Base-by-base conservation (phyloP, 2,329 filamentous ascomycete species). In the Alternaria novae-zelandiae region DNA sequence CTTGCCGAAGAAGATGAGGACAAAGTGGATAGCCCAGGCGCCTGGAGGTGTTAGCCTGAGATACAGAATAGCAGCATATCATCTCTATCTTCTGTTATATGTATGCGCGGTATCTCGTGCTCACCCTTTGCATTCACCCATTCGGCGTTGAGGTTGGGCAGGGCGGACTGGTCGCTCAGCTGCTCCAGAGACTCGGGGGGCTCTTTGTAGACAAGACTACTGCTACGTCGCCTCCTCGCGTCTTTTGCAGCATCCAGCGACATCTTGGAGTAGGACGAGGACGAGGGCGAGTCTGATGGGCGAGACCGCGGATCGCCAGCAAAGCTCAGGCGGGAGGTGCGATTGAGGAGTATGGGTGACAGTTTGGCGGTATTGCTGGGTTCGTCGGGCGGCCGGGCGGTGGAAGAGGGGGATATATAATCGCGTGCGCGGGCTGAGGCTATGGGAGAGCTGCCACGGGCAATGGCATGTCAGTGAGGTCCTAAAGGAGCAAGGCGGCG, bases 51-150 rank as follows among this genome's bases (percentile, higher is more conserved):
- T 70, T 63, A 72, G 72, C 64, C 13, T 36, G 20, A 13, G 28
- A 41, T 20, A 41, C 6, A 23, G 8, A 36, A 15, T 15, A 51
- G 17, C 58, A 41, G 25, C 17, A 15, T 20, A 9, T 26, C 9
- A 11, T 28, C 36, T 21, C 23, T 21, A 6, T 21, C 23, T 36
- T 11, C 3, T 20, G 17, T n/a, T 13, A 47, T 30, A 15, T 51
- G 47, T n/a, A 32, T 51, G 15, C 32, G 54, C 12, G n/a, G 23
- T 36, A 53, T 12, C 32, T 36, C 32, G 25, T 5, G 54, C 56
- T 57, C 63, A 98, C 96, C 96, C 89, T 99, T 99, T 76, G 94
- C 93, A 82, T 98, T 98, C 71, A 97, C 96, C 96, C 96, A 99
- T 83, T 97, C 93, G 72, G 96, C 94, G 82, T 99, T 99, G 78